Evolutionary conservation across 805 yeast genomes (phyloP), one percentile per base, ranked within the genome.

Genomic region (Candida vaughaniae): DNA sequence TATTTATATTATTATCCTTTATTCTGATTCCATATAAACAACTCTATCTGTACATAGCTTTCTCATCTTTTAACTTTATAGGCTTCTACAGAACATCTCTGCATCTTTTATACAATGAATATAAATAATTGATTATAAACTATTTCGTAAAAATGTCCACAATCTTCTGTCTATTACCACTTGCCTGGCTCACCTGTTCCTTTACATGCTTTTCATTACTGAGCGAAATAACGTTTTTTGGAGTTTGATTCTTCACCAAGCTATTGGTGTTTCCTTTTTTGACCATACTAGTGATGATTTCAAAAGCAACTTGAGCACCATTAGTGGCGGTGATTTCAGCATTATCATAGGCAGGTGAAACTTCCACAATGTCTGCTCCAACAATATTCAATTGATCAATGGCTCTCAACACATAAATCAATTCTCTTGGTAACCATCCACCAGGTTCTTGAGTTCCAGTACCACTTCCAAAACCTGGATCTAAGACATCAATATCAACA

Each of bases 211-310:
- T 16, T 6, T 27, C 25, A 51, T 43, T 23, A 49, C 28, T 22
- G 27, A 35, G 18, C 36, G 28, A 7, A 22, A 31, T 26, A 4
- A 16, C 16, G 3, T 11, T 22, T 11, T 10, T 1, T 10, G 47
- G 43, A 1, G 30, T 31, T 16, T 31, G 15, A 12, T 39, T 38
- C 35, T 39, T 44, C n/a, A 41, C 38, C 22, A 41, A 36, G 2
- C 31, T 16, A 18, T 31, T 16, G 23, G 36, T 31, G n/a, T 34
- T 35, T 36, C 53, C 82, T 47, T 71, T 77, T 53, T 80, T 77
- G 11, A 84, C 89, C 87, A 85, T 85, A 41, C 77, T 75, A 10
- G 93, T 82, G 36, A 85, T 57, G 27, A 85, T 50, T 56, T 85
- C 95, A 58, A 62, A 84, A 1, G 80, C 85, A 22, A 80, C 73